phyloP scores from a whole-genome alignment of 2,329 filamentous ascomycete species.

The Curvularia sp. region DNA sequence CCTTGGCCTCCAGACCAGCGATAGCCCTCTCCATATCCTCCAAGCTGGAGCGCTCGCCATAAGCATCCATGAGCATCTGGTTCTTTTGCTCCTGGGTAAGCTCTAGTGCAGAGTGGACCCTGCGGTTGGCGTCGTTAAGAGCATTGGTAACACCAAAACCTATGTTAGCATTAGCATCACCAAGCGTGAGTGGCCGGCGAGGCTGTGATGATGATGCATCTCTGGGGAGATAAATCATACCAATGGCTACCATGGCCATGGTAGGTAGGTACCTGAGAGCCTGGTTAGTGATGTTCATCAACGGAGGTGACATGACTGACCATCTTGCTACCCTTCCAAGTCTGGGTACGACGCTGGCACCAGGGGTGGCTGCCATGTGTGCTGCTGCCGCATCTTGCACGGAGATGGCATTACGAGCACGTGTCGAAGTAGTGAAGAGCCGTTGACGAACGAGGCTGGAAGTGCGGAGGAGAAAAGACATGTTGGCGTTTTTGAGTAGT shows the following conservation, averaged over 20 bases:
- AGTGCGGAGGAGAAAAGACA: slow-evolving; percentile 40
- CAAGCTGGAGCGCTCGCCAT: slow-evolving; percentile 42
- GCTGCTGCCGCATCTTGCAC: slow-evolving; percentile 34
- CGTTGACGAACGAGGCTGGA: slow-evolving; percentile 34
- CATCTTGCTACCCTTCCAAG: slow-evolving; percentile 44
- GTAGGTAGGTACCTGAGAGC: slow-evolving; percentile 42
- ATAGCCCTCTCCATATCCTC: slow-evolving; percentile 45
- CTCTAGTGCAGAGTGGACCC: slow-evolving; percentile 30
- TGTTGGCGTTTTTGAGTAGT: slow-evolving; percentile 23
- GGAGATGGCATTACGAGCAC: slow-evolving; percentile 33
- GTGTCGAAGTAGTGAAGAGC: slow-evolving; percentile 42
- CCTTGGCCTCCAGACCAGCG: slow-evolving; percentile 37
- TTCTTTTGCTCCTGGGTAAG: slow-evolving; percentile 44
- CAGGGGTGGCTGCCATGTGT: slow-evolving; percentile 31
- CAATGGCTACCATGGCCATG: slow-evolving; percentile 44
- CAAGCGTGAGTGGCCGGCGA: slow-evolving; percentile 39
- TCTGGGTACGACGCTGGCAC: slow-evolving; percentile 34
- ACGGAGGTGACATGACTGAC: slow-evolving; percentile 24
- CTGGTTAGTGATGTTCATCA: slow-evolving; percentile 8
- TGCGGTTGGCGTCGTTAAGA: slow-evolving; percentile 42
- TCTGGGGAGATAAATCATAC: slow-evolving; percentile 40
- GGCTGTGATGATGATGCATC: slow-evolving; percentile 22
- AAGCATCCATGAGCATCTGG: slow-evolving; percentile 40
- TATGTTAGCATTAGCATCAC: slow-evolving; percentile 43
- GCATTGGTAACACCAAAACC: slow-evolving; percentile 43